phyloP scores from a whole-genome alignment of 148 eudicot genomes.

The Mesembryanthemum crystallinum region DNA sequence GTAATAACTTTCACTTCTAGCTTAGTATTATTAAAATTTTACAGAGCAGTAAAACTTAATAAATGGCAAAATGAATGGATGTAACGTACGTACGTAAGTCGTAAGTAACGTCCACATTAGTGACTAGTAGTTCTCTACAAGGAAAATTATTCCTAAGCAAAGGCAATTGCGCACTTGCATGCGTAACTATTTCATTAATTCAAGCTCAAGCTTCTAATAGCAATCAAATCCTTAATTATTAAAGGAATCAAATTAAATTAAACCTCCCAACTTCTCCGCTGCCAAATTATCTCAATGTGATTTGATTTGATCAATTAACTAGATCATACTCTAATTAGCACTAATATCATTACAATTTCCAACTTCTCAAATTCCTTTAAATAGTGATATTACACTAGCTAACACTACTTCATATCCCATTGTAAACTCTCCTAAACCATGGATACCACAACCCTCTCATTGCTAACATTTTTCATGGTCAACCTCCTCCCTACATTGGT shows the following conservation, averaged over 20 bases:
- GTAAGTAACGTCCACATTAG: slow-evolving; percentile 4
- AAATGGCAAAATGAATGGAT: background rate
- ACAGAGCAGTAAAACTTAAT: too few species aligned
- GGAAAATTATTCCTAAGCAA: slow-evolving; percentile 10
- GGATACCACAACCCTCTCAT: background rate
- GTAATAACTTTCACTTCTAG: too few species aligned
- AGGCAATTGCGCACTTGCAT: background rate
- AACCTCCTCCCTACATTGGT: slow-evolving; percentile 4
- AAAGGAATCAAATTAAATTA: slow-evolving; percentile 12
- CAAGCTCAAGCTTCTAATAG: background rate
- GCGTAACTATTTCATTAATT: background rate
- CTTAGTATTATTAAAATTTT: too few species aligned
- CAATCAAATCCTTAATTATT: background rate
- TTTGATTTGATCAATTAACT: slow-evolving; percentile 9
- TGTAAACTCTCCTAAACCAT: background rate
- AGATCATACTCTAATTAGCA: background rate
- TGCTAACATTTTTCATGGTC: background rate
- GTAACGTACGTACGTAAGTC: background rate
- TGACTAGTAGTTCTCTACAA: slow-evolving; percentile 1
- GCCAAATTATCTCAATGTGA: background rate
- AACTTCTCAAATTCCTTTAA: slow-evolving; percentile 7
- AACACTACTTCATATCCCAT: background rate
- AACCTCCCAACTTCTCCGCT: slow-evolving; percentile 16
- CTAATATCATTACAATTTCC: background rate
- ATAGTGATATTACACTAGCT: background rate